These are phyloP conservation scores for Trifolium dubium DNA, from an alignment of 306 rosid species.

Conservation along the genomic window DNA sequence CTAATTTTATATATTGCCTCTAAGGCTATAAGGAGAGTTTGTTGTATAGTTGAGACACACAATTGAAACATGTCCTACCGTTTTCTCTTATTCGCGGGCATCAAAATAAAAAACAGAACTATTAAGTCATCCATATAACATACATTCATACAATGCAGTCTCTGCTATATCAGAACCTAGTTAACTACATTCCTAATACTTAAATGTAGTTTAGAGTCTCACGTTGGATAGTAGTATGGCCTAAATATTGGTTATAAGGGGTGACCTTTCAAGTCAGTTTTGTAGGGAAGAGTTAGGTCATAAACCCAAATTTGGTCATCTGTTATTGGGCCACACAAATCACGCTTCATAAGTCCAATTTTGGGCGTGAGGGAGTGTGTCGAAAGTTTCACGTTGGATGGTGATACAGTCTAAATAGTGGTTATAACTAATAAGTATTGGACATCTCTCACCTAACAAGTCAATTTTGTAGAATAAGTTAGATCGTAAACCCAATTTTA, in stretches of 20 bases:
- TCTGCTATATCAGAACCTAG: slow-evolving; percentile 15
- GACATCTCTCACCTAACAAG: background rate
- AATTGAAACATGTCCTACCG: background rate
- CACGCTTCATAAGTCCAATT: background rate
- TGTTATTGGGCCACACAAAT: background rate
- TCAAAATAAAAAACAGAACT: background rate
- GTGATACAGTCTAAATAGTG: background rate
- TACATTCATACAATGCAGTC: too few species aligned
- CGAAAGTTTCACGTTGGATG: background rate
- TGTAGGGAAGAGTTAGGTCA: background rate
- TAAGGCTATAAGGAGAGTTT: background rate
- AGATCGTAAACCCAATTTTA: background rate
- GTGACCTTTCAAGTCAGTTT: background rate
- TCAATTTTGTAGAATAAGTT: background rate
- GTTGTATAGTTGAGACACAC: background rate
- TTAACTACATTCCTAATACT: background rate
- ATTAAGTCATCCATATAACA: background rate
- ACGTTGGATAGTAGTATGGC: background rate
- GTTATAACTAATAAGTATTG: background rate
- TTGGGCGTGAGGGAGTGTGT: background rate
- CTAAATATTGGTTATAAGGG: background rate
- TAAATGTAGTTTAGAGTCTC: background rate
- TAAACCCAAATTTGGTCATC: background rate
- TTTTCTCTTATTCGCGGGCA: background rate
- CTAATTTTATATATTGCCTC: background rate